phyloP scores from a whole-genome alignment of 164 flowering plant species.

The Piper longum region DNA sequence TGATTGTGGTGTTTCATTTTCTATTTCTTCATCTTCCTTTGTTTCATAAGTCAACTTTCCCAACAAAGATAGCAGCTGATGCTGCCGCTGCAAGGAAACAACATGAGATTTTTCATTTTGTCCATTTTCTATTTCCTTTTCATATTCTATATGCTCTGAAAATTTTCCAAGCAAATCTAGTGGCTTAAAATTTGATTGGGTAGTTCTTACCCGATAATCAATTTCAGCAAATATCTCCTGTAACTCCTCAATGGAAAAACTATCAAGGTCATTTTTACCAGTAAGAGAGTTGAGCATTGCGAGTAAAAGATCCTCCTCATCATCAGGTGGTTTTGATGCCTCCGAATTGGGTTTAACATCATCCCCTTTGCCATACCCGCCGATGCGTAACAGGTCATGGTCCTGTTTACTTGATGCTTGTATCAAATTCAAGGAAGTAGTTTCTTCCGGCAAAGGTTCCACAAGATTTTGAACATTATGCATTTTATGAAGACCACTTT shows the following conservation, averaged over 20 bases:
- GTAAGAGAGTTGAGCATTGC: neutral
- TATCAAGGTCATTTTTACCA: neutral
- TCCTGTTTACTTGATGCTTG: neutral
- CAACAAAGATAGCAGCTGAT: neutral
- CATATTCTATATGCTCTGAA: neutral
- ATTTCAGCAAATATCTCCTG: neutral
- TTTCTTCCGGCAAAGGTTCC: neutral
- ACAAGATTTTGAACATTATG: neutral
- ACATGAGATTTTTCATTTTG: neutral
- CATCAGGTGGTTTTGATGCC: neutral
- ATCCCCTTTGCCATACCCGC: neutral
- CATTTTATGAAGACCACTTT: neutral
- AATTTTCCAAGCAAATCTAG: neutral
- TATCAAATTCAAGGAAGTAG: neutral
- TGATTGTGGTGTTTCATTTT: neutral
- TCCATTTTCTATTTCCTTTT: neutral
- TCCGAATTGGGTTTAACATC: neutral
- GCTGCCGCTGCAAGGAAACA: neutral
- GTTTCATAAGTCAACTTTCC: neutral
- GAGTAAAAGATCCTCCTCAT: neutral
- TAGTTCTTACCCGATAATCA: neutral
- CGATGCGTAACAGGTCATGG: neutral
- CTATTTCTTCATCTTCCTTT: neutral
- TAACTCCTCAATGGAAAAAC: neutral
- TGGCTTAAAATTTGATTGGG: neutral